phyloP scores from a whole-genome alignment of 2,329 filamentous ascomycete genomes.

The Botrytis aclada region DNA sequence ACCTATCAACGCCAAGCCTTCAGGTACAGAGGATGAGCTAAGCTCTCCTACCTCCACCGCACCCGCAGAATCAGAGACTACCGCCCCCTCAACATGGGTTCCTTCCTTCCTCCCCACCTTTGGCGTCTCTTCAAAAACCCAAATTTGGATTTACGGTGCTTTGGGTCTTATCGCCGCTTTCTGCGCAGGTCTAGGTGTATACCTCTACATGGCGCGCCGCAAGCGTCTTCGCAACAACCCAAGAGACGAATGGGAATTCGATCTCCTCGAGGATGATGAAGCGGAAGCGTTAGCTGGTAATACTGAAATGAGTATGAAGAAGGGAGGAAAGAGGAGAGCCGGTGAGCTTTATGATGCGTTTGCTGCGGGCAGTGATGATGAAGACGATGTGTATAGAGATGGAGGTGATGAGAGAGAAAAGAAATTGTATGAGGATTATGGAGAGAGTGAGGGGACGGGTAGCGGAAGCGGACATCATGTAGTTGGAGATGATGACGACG shows the following conservation, averaged over 20 bases:
- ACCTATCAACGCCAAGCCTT: conserved; percentile 47
- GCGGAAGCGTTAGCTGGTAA: conserved; percentile 50
- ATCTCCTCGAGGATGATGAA: conserved; percentile 83
- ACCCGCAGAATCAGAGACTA: conserved; percentile 33
- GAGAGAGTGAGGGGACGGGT: conserved; percentile 37
- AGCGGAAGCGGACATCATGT: conserved; percentile 45
- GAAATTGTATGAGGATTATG: conserved; percentile 36
- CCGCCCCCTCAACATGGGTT: conserved; percentile 52
- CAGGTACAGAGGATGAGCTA: conserved; percentile 27
- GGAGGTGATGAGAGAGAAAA: conserved; percentile 34
- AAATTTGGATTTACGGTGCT: conserved; percentile 90
- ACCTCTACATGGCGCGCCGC: conserved; percentile 76
- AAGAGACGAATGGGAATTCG: conserved; percentile 88
- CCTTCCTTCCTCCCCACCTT: conserved; percentile 89
- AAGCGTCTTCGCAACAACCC: conserved; percentile 71
- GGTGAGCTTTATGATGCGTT: conserved; percentile 98
- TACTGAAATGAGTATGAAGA: conserved; percentile 47
- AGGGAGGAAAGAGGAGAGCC: conserved; percentile 56
- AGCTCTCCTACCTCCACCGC: conserved; percentile 28
- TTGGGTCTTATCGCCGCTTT: conserved; percentile 82
- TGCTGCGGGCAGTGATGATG: conserved; percentile 82
- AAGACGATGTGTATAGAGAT: conserved; percentile 49
- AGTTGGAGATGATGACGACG: conserved; percentile 48
- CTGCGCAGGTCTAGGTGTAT: conserved; percentile 74
- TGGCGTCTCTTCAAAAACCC: conserved; percentile 79